Percentiles rank a stretch among this genome's conserved stretches.
Conservation (phyloP, 495 filamentous ascomycete genomes). For the Aspergillus avenaceus region DNA sequence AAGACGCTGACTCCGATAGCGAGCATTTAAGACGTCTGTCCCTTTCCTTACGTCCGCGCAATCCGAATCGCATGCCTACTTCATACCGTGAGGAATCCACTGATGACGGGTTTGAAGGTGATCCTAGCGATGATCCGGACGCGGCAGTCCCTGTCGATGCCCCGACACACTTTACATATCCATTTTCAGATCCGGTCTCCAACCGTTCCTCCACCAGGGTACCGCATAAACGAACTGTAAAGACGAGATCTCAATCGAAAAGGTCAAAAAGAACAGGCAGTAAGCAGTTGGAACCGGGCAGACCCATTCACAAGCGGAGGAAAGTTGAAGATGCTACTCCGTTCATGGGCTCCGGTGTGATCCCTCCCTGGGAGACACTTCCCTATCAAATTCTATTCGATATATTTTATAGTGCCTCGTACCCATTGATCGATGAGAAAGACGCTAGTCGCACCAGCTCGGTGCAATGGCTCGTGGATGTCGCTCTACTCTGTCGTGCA, state of each 20-base stretch:
- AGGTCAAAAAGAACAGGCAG: slow-evolving; percentile 15
- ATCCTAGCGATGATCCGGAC: slow-evolving; percentile 4
- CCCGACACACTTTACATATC: slow-evolving; percentile 2
- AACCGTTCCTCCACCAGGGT: slow-evolving; percentile 17
- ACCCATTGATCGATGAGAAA: slow-evolving; percentile 53
- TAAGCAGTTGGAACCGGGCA: slow-evolving; percentile 17
- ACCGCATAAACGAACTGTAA: slow-evolving; percentile 12
- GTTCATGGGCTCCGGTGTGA: slow-evolving; percentile 37
- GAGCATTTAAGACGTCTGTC: slow-evolving; percentile 12
- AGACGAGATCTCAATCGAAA: slow-evolving; percentile 16
- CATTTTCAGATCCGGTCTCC: slow-evolving; percentile 6
- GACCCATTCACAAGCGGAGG: slow-evolving; percentile 24
- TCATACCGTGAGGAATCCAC: slow-evolving; percentile 46
- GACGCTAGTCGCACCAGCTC: slow-evolving; percentile 32
- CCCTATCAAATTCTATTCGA: slow-evolving; percentile 69
- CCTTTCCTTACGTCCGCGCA: slow-evolving; percentile 34
- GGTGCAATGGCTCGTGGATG: slow-evolving; percentile 56
- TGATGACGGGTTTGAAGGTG: slow-evolving; percentile 26
- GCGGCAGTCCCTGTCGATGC: slow-evolving; percentile 4
- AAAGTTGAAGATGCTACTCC: slow-evolving; percentile 18
- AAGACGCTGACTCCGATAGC: slow-evolving; percentile 11
- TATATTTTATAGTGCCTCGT: slow-evolving; percentile 63
- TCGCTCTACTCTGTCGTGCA: slow-evolving; percentile 56
- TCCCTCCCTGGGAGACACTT: slow-evolving; percentile 64
- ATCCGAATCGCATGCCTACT: slow-evolving; percentile 22